phyloP scores from a whole-genome alignment of 179 eudicot genomes.

The Monotropa hypopitys region DNA sequence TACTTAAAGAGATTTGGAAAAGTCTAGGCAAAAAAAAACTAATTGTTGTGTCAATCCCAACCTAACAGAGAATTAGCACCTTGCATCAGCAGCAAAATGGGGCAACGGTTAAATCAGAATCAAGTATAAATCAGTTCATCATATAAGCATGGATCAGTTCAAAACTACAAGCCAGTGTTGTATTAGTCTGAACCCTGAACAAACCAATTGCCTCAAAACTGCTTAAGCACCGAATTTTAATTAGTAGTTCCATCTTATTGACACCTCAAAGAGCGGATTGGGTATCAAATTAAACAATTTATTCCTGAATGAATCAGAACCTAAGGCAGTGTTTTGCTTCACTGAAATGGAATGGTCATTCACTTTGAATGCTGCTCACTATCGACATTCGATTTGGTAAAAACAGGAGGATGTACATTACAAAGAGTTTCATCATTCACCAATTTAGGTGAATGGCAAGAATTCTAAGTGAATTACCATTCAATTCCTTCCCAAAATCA shows the following conservation, averaged over 20 bases:
- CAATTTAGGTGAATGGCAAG: neutral
- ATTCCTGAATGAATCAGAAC: neutral
- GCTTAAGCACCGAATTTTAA: neutral
- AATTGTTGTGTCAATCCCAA: neutral
- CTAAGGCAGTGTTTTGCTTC: neutral
- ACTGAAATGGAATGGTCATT: neutral
- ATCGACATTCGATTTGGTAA: neutral
- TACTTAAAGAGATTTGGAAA: neutral
- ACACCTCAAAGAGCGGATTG: neutral
- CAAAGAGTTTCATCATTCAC: neutral
- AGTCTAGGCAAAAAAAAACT: neutral
- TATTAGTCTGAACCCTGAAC: neutral
- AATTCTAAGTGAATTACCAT: neutral
- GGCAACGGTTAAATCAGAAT: neutral
- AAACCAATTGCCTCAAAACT: neutral
- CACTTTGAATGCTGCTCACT: neutral
- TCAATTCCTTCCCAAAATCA: neutral
- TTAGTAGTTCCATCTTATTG: neutral
- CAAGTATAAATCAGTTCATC: neutral
- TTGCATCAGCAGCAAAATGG: slow-evolving; percentile 2
- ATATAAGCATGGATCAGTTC: neutral
- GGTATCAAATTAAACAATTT: neutral
- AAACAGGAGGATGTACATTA: neutral
- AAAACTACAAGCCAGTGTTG: neutral
- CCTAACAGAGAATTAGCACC: neutral